Evolutionary conservation across 768 basidiomycete genomes (phyloP), one percentile per base, ranked within the genome.

Genomic region (Cystobasidiopsis lactophilus): DNA sequence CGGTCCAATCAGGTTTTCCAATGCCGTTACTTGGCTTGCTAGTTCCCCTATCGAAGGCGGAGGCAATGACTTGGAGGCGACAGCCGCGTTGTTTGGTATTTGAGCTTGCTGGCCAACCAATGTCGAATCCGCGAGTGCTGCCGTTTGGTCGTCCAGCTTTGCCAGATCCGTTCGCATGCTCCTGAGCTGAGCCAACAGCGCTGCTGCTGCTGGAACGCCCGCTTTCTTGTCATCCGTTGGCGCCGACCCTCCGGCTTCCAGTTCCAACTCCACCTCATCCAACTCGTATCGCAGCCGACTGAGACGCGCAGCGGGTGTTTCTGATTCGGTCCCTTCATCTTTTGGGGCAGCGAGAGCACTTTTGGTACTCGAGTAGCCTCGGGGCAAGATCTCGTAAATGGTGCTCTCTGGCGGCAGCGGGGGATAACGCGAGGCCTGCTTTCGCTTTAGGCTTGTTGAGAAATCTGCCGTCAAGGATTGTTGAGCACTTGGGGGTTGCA

Each of bases 271-370:
- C 3, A 98, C 72, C 27, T 83, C 73, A 0, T 74, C 66, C 0
- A 95, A 70, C 62, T 98, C 91, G 2, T 74, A 72, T 55, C 85
- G 81, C 7, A 98, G 71, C 2, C 70, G 53, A 2, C 68, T 51
- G 9, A 71, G 53, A 5, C 66, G 59, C 18, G 67, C 66, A 26
- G 64, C 57, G 3, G 68, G 63, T 0, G 67, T 64, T 58, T 71
- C 70, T 7, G 46, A 48, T n/a, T 50, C 54, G n/a, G n/a, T n/a
- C n/a, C n/a, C n/a, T n/a, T n/a, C n/a, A n/a, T n/a, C n/a, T n/a
- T n/a, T n/a, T n/a, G n/a, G n/a, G n/a, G n/a, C n/a, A n/a, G n/a
- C n/a, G n/a, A n/a, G n/a, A n/a, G n/a, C 1, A 66, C 68, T 29
- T 53, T 3, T 38, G 11, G 29, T n/a, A 39, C 38, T 53, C 16